Percentiles rank a stretch among this genome's conserved stretches.
phyloP scores from a whole-genome alignment of 129 eudicot species.

The Heracleum sosnowskyi region DNA sequence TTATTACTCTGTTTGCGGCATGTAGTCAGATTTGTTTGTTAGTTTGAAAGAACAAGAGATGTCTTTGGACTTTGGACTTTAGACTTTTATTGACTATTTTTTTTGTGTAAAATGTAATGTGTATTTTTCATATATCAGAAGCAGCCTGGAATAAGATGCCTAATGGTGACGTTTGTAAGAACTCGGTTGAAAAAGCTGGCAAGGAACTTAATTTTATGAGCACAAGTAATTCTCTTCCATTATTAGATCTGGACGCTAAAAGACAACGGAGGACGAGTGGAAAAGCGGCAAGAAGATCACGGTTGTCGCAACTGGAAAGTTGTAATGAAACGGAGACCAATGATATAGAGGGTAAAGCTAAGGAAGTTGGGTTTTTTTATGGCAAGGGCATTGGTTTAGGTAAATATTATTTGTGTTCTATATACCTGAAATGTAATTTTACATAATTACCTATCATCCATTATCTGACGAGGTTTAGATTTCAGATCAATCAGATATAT shows the following conservation, averaged over 20 bases:
- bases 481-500: neutral
- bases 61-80: neutral
- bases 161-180: conserved; percentile 33
- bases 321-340: conserved; percentile 33
- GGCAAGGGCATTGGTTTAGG: conserved; percentile 3
- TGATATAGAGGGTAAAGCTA: conserved; percentile 29
- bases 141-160: conserved; percentile 51
- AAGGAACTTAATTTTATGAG: conserved; percentile 11
- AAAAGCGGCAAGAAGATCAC: conserved; percentile 49
- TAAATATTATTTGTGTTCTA: neutral
- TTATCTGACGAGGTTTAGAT: neutral
- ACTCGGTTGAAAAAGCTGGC: neutral
- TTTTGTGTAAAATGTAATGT: conserved; percentile 28
- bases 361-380: neutral
- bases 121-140: conserved; percentile 29
- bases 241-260: conserved; percentile 40
- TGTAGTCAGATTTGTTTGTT: neutral
- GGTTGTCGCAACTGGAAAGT: conserved; percentile 46
- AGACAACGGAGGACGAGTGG: conserved; percentile 36
- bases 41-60: neutral
- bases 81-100: neutral
- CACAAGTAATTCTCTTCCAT: conserved; percentile 8
- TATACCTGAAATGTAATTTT: neutral
- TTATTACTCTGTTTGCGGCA: neutral
- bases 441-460: neutral